Percentiles rank a stretch among this genome's conserved stretches.
These are phyloP conservation scores for Persicaria maculosa DNA, from an alignment of 148 eudicot genomes.

Conservation along the genomic window DNA sequence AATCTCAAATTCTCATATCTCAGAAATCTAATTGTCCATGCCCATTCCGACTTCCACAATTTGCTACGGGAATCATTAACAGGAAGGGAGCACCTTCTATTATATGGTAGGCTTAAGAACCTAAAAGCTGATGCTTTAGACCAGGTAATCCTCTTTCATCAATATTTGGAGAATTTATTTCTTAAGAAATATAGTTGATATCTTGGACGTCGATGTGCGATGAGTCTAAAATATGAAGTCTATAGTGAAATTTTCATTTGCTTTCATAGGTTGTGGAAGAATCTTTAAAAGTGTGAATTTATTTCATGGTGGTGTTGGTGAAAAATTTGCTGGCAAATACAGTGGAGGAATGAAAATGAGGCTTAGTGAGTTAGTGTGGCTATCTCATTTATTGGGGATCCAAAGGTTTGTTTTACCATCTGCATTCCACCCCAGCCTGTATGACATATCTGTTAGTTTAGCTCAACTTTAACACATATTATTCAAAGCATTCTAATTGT, in stretches of 20 bases:
- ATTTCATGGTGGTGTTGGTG: conserved; percentile 81
- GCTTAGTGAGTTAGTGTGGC: conserved; percentile 90
- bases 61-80: conserved; percentile 85
- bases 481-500: neutral
- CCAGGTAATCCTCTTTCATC: conserved; percentile 37
- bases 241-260: neutral
- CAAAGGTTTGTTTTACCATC: conserved; percentile 44
- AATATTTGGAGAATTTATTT: neutral
- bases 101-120: conserved; percentile 91
- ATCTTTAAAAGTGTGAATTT: conserved; percentile 70
- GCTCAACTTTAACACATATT: neutral
- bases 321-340: conserved; percentile 69
- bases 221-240: neutral
- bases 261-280: conserved; percentile 74
- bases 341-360: conserved; percentile 98
- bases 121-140: conserved; percentile 61
- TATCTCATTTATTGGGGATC: conserved; percentile 84
- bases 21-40: neutral
- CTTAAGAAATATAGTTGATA: neutral
- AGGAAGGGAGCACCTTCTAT: conserved; percentile 85
- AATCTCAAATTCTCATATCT: neutral
- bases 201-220: neutral
- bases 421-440: neutral
- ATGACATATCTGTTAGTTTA: neutral
- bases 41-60: conserved; percentile 26